A percentile compares a stretch with the other conserved stretches of the same genome.
phyloP scores from a whole-genome alignment of 306 rosid genomes.

The Pachyrhizus erosus region DNA sequence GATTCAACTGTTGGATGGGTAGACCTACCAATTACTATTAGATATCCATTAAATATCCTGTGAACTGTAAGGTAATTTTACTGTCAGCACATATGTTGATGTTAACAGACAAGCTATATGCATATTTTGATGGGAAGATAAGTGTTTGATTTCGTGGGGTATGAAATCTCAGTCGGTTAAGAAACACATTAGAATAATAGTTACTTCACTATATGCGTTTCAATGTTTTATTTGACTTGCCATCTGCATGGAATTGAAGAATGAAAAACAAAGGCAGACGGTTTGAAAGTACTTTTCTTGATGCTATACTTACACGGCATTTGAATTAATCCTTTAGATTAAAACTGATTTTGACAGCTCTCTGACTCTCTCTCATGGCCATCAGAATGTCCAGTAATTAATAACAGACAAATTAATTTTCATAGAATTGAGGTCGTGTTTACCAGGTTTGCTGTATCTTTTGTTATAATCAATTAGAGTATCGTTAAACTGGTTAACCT shows the following conservation, averaged over 20 bases:
- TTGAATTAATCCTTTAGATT: constrained; percentile 52
- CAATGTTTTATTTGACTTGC: constrained; percentile 65
- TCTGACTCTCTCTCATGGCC: constrained; percentile 31
- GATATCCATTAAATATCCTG: constrained; percentile 43
- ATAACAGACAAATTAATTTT: neutral
- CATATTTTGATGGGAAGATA: constrained; percentile 52
- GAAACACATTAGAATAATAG: constrained; percentile 54
- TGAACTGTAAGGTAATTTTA: constrained; percentile 20
- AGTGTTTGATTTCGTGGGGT: constrained; percentile 75
- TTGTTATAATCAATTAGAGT: neutral
- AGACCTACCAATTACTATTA: constrained; percentile 51
- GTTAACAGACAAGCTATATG: constrained; percentile 53
- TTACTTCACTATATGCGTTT: neutral
- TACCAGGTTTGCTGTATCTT: constrained; percentile 23
- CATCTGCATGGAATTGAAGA: constrained; percentile 64
- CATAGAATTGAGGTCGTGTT: constrained; percentile 6
- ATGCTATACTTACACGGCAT: constrained; percentile 71
- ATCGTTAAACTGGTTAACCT: constrained; percentile 23
- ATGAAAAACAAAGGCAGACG: constrained; percentile 57
- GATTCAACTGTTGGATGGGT: constrained; percentile 36
- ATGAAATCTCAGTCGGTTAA: constrained; percentile 75
- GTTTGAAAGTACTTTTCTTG: constrained; percentile 65
- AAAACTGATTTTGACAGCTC: constrained; percentile 48
- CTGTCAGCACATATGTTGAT: constrained; percentile 37
- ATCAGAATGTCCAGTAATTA: neutral